Conservation (phyloP, 2,329 filamentous ascomycete genomes). For the Hypoxylon sp. region DNA sequence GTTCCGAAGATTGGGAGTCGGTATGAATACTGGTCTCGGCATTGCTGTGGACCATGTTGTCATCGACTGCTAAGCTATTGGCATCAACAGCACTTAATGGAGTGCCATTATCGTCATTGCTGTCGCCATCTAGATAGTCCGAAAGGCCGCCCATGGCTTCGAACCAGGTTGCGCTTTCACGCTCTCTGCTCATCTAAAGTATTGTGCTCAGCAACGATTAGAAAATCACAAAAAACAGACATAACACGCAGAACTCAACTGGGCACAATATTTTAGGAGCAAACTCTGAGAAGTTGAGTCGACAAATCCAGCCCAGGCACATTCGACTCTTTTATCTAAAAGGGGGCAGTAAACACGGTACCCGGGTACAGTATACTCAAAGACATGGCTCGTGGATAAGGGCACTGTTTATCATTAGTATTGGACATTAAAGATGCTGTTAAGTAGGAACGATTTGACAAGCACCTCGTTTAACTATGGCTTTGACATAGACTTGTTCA, state of each 20-base stretch:
- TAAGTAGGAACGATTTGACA: background rate
- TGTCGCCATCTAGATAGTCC: background rate
- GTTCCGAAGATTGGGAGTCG: background rate
- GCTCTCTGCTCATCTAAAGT: slow-evolving; percentile 4
- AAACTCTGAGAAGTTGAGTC: background rate
- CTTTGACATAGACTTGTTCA: background rate
- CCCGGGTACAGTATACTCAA: background rate
- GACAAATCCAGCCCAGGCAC: too few species aligned
- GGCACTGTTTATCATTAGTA: background rate
- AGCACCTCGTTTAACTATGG: slow-evolving; percentile 2
- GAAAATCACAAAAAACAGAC: slow-evolving; percentile 9
- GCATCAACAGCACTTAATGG: background rate
- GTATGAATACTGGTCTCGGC: background rate
- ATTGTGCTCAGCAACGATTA: background rate
- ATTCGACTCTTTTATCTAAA: slow-evolving; percentile 1
- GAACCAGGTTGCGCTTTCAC: background rate
- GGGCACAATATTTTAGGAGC: background rate
- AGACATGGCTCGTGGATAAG: background rate
- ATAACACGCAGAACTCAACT: background rate
- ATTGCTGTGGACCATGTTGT: slow-evolving; percentile 23
- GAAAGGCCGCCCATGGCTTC: background rate
- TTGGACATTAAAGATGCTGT: background rate
- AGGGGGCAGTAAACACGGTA: background rate
- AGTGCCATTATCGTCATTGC: background rate
- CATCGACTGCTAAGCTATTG: slow-evolving; percentile 14